Percentiles rank a stretch among this genome's conserved stretches.
These are phyloP conservation scores for Xylariaceae sp. DNA, from an alignment of 2,329 filamentous ascomycete species.

Conservation along the genomic window DNA sequence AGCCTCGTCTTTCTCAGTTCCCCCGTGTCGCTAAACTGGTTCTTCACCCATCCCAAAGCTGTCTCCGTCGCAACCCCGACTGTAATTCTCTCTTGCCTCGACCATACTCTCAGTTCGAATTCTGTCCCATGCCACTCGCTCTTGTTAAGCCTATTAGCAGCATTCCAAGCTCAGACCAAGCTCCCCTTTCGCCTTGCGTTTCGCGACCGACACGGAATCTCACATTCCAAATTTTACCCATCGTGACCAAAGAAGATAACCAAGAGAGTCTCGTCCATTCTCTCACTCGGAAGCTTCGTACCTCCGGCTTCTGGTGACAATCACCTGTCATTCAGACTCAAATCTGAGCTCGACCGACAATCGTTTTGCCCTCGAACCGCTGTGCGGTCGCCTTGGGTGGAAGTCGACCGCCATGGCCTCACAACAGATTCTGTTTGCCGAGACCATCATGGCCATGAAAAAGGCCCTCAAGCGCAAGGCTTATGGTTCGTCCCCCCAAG, in stretches of 20 bases:
- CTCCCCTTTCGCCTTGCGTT: background rate
- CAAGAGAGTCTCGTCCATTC: no score
- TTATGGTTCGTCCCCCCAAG: conserved; percentile 45
- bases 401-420: conserved; percentile 39
- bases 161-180: background rate
- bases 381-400: background rate
- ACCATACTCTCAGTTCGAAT: no score
- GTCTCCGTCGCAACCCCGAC: conserved; percentile 1
- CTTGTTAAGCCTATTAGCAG: no score
- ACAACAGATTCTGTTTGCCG: conserved; percentile 60
- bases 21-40: conserved; percentile 2
- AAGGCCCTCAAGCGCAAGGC: conserved; percentile 61
- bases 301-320: no score
- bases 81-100: background rate
- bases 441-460: conserved; percentile 65
- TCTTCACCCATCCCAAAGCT: background rate
- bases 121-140: no score
- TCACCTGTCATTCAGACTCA: no score
- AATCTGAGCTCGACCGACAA: background rate
- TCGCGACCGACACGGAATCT: background rate
- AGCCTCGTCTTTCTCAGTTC: conserved; percentile 10
- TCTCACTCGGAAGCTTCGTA: no score
- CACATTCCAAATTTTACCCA: background rate
- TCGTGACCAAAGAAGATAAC: background rate
- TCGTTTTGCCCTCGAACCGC: background rate